phyloP scores from a whole-genome alignment of 1,284 basidiomycete species.

The Fomitiporia mediterranea region DNA sequence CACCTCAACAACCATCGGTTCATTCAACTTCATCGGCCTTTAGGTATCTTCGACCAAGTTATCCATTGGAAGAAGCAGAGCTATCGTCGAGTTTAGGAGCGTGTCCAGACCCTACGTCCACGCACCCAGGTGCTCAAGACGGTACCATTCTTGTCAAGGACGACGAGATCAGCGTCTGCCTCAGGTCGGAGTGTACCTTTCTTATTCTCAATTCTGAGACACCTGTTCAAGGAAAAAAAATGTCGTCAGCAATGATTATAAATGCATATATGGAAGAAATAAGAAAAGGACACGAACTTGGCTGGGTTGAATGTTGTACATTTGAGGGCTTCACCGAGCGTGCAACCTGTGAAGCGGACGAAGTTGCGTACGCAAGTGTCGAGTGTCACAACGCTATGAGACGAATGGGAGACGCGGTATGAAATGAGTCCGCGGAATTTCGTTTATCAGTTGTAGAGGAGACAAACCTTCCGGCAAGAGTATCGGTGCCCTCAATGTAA shows the following conservation, averaged over 20 bases:
- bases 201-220: conserved; percentile 69
- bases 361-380: conserved; percentile 86
- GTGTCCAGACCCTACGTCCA: conserved; percentile 67
- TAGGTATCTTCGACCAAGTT: too few relatives aligned
- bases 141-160: conserved; percentile 65
- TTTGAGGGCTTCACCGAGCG: conserved; percentile 77
- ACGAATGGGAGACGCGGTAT: too few relatives aligned
- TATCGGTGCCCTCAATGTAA: conserved; percentile 80
- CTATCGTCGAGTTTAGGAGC: neutral
- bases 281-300: conserved; percentile 38
- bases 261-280: neutral
- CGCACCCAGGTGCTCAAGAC: conserved; percentile 78
- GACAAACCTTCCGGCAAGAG: conserved; percentile 75
- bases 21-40: too few relatives aligned
- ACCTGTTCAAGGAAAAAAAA: conserved; percentile 35
- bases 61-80: too few relatives aligned
- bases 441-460: too few relatives aligned
- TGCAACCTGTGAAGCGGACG: conserved; percentile 74
- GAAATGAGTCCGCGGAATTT: too few relatives aligned
- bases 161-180: conserved; percentile 78
- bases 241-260: too few relatives aligned
- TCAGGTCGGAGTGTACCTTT: conserved; percentile 80
- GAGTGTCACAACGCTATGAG: conserved; percentile 74
- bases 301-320: conserved; percentile 85
- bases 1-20: too few relatives aligned